Evolutionary conservation across 2,329 filamentous ascomycete species (phyloP), one percentile per base, ranked within the genome.

Genomic region (Sclerotiophoma versabilis): DNA sequence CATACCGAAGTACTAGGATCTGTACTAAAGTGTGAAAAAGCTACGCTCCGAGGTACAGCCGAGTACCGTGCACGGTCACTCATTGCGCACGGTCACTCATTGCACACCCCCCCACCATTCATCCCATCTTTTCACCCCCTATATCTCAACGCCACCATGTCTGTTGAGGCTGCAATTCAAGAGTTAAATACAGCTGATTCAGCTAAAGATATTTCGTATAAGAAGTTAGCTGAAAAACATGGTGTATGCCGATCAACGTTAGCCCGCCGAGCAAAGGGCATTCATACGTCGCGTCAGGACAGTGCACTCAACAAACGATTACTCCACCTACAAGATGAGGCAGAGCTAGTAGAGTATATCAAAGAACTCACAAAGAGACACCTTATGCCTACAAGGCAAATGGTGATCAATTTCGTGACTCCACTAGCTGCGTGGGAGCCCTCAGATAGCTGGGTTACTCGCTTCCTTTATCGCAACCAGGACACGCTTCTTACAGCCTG

Each of bases 331-430:
- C 33, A 53, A 25, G 44, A 60, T 33, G 57, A 64, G 37, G 15
- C 10, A 14, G 42, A 56, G 49, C 63, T 68, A 59, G 27, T 63
- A 43, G n/a, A 48, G 15, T 63, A 66, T 38, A 65, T 68, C n/a
- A 36, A 62, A 10, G 23, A 30, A 20, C 51, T 65, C 32, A 50
- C 32, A 25, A 38, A 44, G 17, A 23, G 34, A 47, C 33, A 49
- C 17, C 37, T 66, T 17, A 58, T 51, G 36, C 61, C 54, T 55
- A 62, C 58, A 25, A 48, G 46, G 57, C 2, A 9, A 6, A 42
- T 42, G 38, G 20, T 42, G 20, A n/a, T n/a, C 20, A 10, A 54
- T 39, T 60, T 66, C 47, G 54, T 57, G 8, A 41, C 44, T 25
- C 4, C 50, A 20, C 46, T 66, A 10, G 49, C 53, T 19, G 12